Evolutionary conservation across 352 stramenopile genomes (phyloP), one percentile per base, ranked within the genome.

Genomic region (Halophytophthora batemanensis): DNA sequence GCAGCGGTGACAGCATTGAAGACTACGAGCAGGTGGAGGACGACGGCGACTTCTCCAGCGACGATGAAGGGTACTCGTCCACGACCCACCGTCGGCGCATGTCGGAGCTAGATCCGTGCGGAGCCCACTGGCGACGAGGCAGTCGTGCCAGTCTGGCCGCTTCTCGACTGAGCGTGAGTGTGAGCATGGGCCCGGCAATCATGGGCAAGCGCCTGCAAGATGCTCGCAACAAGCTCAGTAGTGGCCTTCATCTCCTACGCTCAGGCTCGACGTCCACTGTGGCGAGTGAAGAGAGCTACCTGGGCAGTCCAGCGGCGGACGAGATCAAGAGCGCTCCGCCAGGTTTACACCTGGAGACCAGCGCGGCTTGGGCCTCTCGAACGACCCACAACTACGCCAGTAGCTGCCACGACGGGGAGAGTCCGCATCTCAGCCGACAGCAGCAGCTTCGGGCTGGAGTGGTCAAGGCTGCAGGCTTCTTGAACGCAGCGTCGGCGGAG

Each of bases 41-140:
- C 36, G 69, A 71, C 22, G 69, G 69, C 17, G 70, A 79, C 28
- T 87, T 87, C 33, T 87, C 77, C 2, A 83, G 74, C 49, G 74
- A 86, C 22, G 70, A 84, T 38, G 70, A 79, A 39, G 74, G 67
- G 29, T 86, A 74, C 48, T 63, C 50, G 35, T 63, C 53, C 29
- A 62, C 59, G 59, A 36, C 58, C 21, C 61, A 62, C 59, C 44
- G 34, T 21, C 55, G 34, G 28, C 48, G 45, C 8, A 46, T 36
- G 15, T 64, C 45, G 33, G 42, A 66, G 41, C 50, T 45, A 6
- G 50, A 60, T 21, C 28, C 59, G 6, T 10, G 56, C 13, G 48
- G 54, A 47, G 55, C 45, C 44, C 54, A 56, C 14, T 58, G 66
- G 55, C 66, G 55, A 50, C 63, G 47, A 56, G 51, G 58, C 46